A percentile compares a stretch with the other conserved stretches of the same genome.
These are phyloP conservation scores for Globisporangium solare DNA, from an alignment of 352 stramenopile species.

Conservation along the genomic window DNA sequence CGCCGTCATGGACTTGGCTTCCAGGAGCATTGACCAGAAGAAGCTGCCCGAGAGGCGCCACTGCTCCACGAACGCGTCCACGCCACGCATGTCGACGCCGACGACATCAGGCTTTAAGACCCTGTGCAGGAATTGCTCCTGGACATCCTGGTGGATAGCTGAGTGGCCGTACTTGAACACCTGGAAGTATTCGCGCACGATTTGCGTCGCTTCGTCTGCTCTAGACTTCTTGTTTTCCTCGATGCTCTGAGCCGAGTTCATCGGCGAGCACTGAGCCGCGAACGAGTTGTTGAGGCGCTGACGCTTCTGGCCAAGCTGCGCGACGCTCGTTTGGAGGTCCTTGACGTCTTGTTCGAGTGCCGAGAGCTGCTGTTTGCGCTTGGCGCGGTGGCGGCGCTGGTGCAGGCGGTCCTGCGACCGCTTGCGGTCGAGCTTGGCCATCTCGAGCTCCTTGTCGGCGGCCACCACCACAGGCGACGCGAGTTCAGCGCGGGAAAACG, in stretches of 20 bases:
- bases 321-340: constrained; percentile 7
- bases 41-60: constrained; percentile 13
- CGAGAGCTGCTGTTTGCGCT: constrained; percentile 15
- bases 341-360: constrained; percentile 14
- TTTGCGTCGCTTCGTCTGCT: constrained; percentile 1
- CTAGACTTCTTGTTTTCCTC: neutral
- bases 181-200: constrained; percentile 15
- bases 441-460: neutral
- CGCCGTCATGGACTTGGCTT: constrained; percentile 8
- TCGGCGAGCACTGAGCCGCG: too few relatives aligned
- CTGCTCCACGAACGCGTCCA: constrained; percentile 10
- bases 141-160: constrained; percentile 9
- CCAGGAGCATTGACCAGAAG: constrained; percentile 15
- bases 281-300: constrained; percentile 5
- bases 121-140: constrained; percentile 11
- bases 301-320: constrained; percentile 8
- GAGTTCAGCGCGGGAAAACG: neutral
- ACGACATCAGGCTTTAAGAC: constrained; percentile 2
- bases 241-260: too few relatives aligned
- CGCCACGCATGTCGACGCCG: constrained; percentile 8
- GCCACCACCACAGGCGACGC: neutral
- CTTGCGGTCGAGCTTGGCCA: constrained; percentile 13
- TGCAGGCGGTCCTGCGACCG: constrained; percentile 13
- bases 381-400: constrained; percentile 13
- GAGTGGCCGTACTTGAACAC: constrained; percentile 16